These are phyloP conservation scores for Pleurotus giganteus DNA, from an alignment of 768 basidiomycete species.

Conservation along the genomic window DNA sequence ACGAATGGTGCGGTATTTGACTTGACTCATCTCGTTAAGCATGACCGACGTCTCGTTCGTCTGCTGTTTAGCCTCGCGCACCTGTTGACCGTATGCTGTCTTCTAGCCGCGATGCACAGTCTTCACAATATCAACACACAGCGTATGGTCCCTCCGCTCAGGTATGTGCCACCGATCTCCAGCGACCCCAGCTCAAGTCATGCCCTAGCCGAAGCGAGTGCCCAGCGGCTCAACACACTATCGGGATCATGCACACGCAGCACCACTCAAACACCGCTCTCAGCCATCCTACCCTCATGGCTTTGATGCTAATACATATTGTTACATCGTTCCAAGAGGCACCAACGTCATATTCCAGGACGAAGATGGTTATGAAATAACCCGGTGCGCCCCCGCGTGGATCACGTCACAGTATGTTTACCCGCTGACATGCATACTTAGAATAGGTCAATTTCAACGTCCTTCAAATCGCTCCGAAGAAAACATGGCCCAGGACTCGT, in stretches of 20 bases:
- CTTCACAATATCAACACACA: background rate
- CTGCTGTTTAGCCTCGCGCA: background rate
- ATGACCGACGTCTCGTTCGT: background rate
- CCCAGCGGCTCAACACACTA: background rate
- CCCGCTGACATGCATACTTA: slow-evolving; percentile 17
- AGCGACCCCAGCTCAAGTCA: background rate
- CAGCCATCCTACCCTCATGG: background rate
- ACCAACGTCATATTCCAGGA: slow-evolving; percentile 69
- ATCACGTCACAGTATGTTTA: background rate
- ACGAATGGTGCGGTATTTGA: background rate
- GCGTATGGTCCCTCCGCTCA: background rate
- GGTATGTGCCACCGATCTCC: background rate
- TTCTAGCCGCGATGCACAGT: background rate
- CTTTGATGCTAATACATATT: slow-evolving; percentile 23
- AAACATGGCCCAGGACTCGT: slow-evolving; percentile 13
- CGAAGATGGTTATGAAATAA: slow-evolving; percentile 59
- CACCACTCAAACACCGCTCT: background rate
- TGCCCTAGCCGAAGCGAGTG: background rate
- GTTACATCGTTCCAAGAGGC: slow-evolving; percentile 66
- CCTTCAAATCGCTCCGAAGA: slow-evolving; percentile 11
- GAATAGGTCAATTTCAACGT: slow-evolving; percentile 50
- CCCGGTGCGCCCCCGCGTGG: slow-evolving; percentile 38
- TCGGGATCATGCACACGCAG: background rate
- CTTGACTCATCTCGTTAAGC: background rate
- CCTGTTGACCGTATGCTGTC: background rate